Base-by-base conservation (phyloP, 805 yeast genomes). In the Dipodascus albidus region DNA sequence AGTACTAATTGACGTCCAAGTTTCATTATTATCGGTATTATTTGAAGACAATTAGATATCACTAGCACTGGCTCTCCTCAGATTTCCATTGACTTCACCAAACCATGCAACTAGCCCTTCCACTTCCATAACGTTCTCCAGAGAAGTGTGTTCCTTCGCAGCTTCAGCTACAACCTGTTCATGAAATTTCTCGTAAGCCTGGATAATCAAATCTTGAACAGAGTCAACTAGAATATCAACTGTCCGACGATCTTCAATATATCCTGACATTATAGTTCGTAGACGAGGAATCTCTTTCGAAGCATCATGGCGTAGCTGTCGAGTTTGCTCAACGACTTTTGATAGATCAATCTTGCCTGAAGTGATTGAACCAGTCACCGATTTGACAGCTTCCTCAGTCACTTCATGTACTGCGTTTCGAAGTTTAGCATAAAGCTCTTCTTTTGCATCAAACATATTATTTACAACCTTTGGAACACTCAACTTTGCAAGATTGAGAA, bases 401-500 rank as follows among this genome's bases (percentile, higher is more conserved):
- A 86, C 81, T 20, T 75, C 79, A 58, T 81, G 83, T 23, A 89
- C 87, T 2, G 82, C 72, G 56, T 79, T 81, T 58, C 90, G 77
- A 58, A 90, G 73, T 58, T 85, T 89, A 22, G 79, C 72, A 59
- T 85, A 86, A 47, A 90, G 71, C 64, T 90, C 97, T 48, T 70
- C 67, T 55, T 81, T 73, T 1, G 83, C 93, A 68, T 90, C 96
- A 49, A 83, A 78, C 85, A 84, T 84, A 64, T 87, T 83, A 60
- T 81, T 83, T 14, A 86, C 84, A 14, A 88, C 87, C 57, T 78
- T 81, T 0, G 96, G 96, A 1, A 84, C 85, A 0, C 87, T 75
- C 23, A 82, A 87, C 57, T 78, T 73, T 1, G 83, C 85, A 35
- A 83, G 62, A 50, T 74, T 74, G 52, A 78, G 61, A 23, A 80